A percentile compares a stretch with the other conserved stretches of the same genome.
Conservation (phyloP, 805 yeast species). For the Torulaspora gathmanii region DNA sequence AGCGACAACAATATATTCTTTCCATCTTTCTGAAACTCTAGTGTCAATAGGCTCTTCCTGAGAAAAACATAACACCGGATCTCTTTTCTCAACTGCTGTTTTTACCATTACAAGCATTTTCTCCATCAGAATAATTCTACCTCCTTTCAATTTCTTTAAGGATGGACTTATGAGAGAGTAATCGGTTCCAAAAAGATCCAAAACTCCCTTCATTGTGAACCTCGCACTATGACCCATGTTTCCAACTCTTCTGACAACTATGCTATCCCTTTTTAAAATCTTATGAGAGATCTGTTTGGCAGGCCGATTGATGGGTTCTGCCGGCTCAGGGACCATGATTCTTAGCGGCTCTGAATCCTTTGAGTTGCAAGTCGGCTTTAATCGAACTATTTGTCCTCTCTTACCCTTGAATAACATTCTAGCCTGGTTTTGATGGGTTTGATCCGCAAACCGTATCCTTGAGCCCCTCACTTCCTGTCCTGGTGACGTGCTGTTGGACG, state of each 20-base stretch:
- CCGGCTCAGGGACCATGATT: slow-evolving; percentile 19
- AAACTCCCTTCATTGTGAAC: background rate
- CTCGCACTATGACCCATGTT: background rate
- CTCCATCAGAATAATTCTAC: slow-evolving; percentile 62
- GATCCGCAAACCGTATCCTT: slow-evolving; percentile 1
- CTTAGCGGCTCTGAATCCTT: slow-evolving; percentile 4
- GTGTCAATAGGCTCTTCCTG: slow-evolving; percentile 52
- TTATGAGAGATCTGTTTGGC: background rate
- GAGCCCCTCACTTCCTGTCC: background rate
- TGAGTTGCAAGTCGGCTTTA: slow-evolving; percentile 5
- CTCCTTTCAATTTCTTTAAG: slow-evolving; percentile 31
- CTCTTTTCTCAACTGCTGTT: slow-evolving; percentile 26
- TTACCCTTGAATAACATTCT: background rate
- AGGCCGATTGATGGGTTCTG: background rate
- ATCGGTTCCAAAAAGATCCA: background rate
- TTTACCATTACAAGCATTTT: slow-evolving; percentile 65
- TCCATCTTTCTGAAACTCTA: slow-evolving; percentile 67
- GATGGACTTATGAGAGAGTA: background rate
- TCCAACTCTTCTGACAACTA: slow-evolving; percentile 1
- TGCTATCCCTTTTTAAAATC: background rate
- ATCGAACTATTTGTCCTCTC: slow-evolving; percentile 2
- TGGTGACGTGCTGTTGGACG: background rate
- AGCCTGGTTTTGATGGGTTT: background rate
- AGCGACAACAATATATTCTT: slow-evolving; percentile 69
- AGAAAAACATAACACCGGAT: slow-evolving; percentile 37